Percentiles rank a stretch among this genome's conserved stretches.
Evolutionary conservation across 768 basidiomycete genomes (phyloP).

Genomic region (Podaxis sp.): DNA sequence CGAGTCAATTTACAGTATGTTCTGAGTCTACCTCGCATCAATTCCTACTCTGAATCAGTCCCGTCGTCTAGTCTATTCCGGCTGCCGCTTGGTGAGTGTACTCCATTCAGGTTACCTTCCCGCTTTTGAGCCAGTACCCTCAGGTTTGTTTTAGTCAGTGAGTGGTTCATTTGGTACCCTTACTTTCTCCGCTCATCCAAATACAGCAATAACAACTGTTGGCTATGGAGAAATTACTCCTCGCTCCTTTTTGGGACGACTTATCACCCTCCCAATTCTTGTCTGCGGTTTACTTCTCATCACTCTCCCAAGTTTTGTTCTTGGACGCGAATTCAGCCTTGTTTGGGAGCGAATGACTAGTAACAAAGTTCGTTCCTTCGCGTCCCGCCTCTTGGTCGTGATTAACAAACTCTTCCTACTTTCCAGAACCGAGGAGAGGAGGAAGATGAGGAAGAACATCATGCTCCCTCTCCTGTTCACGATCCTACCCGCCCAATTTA

Average conservation of each 20-base stretch:
- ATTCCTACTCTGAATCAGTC: background rate
- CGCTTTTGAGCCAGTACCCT: constrained; percentile 21
- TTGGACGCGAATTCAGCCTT: constrained; percentile 86
- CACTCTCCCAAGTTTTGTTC: constrained; percentile 88
- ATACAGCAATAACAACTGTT: constrained; percentile 80
- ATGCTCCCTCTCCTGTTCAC: constrained; percentile 3
- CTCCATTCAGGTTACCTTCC: background rate
- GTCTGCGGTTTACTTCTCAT: constrained; percentile 87
- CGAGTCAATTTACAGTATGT: constrained; percentile 71
- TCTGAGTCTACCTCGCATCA: background rate
- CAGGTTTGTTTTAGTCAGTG: constrained; percentile 77
- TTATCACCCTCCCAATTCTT: constrained; percentile 83
- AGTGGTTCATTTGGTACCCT: constrained; percentile 29
- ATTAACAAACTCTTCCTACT: background rate
- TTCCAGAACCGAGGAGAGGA: constrained; percentile 11
- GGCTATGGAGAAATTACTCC: constrained; percentile 94
- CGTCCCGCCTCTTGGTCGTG: background rate
- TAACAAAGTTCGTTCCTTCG: constrained; percentile 34
- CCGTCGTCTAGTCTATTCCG: constrained; percentile 32
- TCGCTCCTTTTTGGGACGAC: constrained; percentile 80
- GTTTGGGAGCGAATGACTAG: constrained; percentile 84
- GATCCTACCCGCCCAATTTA: constrained; percentile 10
- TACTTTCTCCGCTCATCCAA: constrained; percentile 8
- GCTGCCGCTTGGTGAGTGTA: constrained; percentile 53
- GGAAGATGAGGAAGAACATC: constrained; percentile 19